A percentile compares a stretch with the other conserved stretches of the same genome.
phyloP scores from a whole-genome alignment of 2,329 filamentous ascomycete species.

The Hypoxylon sp. region DNA sequence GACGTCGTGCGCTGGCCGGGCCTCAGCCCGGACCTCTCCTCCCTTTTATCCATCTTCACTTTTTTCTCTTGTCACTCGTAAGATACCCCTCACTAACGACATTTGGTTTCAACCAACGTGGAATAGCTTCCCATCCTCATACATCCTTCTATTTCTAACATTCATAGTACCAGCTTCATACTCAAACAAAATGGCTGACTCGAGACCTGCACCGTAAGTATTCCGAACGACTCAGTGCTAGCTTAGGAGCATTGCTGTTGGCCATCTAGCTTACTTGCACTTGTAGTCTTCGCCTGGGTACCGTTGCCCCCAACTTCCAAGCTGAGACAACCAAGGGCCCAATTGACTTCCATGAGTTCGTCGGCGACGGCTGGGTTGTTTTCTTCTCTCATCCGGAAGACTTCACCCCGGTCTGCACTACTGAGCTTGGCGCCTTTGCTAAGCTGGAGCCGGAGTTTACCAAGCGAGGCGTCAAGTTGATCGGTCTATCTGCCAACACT shows the following conservation, averaged over 20 bases:
- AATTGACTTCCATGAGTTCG: conserved; percentile 86
- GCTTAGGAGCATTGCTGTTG: neutral
- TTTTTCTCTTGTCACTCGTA: conserved; percentile 14
- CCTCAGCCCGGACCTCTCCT: conserved; percentile 7
- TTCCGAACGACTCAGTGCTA: neutral
- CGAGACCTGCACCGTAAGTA: conserved; percentile 49
- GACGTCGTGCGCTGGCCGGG: conserved; percentile 23
- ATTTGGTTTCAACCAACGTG: neutral
- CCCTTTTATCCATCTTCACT: neutral
- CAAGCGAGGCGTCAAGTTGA: conserved; percentile 89
- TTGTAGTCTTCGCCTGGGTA: conserved; percentile 71
- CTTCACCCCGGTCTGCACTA: conserved; percentile 96
- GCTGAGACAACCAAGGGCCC: conserved; percentile 82
- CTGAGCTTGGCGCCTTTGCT: conserved; percentile 92
- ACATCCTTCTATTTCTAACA: neutral
- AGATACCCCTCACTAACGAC: conserved; percentile 21
- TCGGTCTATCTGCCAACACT: conserved; percentile 89
- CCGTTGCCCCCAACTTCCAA: conserved; percentile 82
- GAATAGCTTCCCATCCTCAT: neutral
- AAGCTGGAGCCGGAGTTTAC: conserved; percentile 90
- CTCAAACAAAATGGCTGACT: conserved; percentile 45
- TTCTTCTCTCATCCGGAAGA: conserved; percentile 90
- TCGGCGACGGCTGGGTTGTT: conserved; percentile 82
- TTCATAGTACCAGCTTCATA: conserved; percentile 7
- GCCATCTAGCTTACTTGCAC: conserved; percentile 3